A percentile compares a stretch with the other conserved stretches of the same genome.
These are phyloP conservation scores for Escallonia herrerae DNA, from an alignment of 129 eudicot species.

Conservation along the genomic window DNA sequence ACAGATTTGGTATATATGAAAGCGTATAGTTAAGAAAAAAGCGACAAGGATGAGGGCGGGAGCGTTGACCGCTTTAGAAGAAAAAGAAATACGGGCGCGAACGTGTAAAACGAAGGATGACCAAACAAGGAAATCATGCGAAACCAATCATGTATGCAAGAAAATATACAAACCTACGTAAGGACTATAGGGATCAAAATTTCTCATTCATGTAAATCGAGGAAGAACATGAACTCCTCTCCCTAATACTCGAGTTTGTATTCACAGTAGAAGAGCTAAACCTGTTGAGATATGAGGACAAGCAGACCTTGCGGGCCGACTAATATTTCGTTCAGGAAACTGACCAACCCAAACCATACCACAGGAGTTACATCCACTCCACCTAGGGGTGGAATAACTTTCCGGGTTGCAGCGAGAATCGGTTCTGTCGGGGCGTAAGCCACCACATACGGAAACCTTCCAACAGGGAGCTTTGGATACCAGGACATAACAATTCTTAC, in stretches of 20 bases:
- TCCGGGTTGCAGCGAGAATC: constrained; percentile 60
- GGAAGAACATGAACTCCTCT: background rate
- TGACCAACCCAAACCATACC: constrained; percentile 92
- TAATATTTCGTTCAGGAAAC: constrained; percentile 75
- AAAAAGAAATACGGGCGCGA: no score
- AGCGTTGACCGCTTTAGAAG: no score
- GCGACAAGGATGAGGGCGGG: no score
- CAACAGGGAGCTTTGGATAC: constrained; percentile 97
- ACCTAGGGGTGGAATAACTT: constrained; percentile 85
- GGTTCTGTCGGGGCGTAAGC: constrained; percentile 99
- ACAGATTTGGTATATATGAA: no score
- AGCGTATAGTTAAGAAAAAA: no score
- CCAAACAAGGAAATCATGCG: no score
- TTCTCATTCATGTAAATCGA: background rate
- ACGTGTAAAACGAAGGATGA: no score
- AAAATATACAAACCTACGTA: no score
- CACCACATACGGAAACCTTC: constrained; percentile 70
- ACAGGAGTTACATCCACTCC: constrained; percentile 99
- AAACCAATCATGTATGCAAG: no score
- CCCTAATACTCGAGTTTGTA: background rate
- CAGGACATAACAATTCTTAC: constrained; percentile 93
- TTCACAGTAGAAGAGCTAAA: constrained; percentile 28
- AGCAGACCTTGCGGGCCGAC: constrained; percentile 95
- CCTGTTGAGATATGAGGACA: constrained; percentile 88
- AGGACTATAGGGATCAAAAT: background rate